Base-by-base conservation (phyloP, 805 yeast genomes). In the Clavispora phyllophila region DNA sequence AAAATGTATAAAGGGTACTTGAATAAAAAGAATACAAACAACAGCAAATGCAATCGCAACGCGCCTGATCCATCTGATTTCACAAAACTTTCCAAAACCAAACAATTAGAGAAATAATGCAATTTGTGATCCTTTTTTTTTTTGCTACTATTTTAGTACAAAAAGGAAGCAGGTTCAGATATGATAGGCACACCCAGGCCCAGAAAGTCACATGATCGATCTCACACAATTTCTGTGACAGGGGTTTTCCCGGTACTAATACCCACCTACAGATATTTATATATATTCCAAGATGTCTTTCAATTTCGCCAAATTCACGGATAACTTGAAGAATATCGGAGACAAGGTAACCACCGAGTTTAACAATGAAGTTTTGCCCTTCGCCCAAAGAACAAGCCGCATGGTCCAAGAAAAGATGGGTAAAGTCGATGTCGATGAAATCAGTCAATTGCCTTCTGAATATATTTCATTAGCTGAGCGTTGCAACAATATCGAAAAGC, bases 311-410 rank as follows among this genome's bases (percentile, higher is more conserved):
- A 63, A 52, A 49, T 62, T 70, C 48, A 65, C 75, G 44, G 65
- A 66, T 45, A 73, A 70, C 52, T 59, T 70, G 48, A 67, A 63
- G 53, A 54, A 54, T 13, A 50, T 70, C 22, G 66, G 74, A 12
- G 74, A 69, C 50, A 65, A 72, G 51, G 57, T 78, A 42, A 67
- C 79, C 39, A 68, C 63, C 37, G 79, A 77, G 48, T 68, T 86
- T 61, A 81, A 84, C 53, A 68, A 66, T 22, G 76, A 70, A 51
- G 61, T 70, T 14, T 51, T 70, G 34, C 87, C 87, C 14, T 69
- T 84, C 47, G 95, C 95, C 33, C 86, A 82, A 64, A 78, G 95
- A 58, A 87, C 96, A 14, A 79, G 82, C 38, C 79, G 93, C 47
- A 61, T 83, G 60, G 78, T 87, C 36, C 91, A 86, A 63, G 96